These are phyloP conservation scores for Aspergillus asperescens DNA, from an alignment of 495 filamentous ascomycete species.

Conservation along the genomic window DNA sequence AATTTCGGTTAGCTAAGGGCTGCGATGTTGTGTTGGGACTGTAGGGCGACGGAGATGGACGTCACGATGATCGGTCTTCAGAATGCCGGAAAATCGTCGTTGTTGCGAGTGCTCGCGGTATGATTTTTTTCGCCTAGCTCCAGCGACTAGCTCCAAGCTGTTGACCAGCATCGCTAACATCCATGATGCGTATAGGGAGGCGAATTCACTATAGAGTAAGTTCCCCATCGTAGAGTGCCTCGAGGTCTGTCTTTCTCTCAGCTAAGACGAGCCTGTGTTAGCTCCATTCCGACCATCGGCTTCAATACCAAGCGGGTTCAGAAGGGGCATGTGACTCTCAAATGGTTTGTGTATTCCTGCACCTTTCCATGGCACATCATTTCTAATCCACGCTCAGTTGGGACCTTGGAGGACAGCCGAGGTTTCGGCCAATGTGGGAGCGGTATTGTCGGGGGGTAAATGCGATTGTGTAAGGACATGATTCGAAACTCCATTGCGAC, in stretches of 20 bases:
- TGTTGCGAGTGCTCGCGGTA: constrained; percentile 92
- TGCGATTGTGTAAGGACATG: constrained; percentile 76
- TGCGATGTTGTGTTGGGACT: constrained; percentile 15
- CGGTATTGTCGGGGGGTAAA: constrained; percentile 96
- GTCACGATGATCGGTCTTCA: constrained; percentile 99
- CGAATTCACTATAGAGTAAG: constrained; percentile 99
- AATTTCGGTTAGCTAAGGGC: constrained; percentile 21
- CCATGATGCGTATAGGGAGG: constrained; percentile 60
- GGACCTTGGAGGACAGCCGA: constrained; percentile 95
- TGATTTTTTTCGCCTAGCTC: constrained; percentile 26
- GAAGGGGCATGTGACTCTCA: constrained; percentile 96
- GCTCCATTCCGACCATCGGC: constrained; percentile 95
- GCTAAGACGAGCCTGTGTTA: constrained; percentile 46
- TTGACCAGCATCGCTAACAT: constrained; percentile 22
- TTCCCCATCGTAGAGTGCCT: constrained; percentile 24
- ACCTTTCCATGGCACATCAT: background rate
- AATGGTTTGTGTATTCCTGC: constrained; percentile 63
- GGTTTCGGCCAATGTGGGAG: constrained; percentile 99
- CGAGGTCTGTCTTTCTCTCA: constrained; percentile 11
- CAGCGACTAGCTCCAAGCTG: background rate
- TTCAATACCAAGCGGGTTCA: constrained; percentile 99
- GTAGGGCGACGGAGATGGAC: constrained; percentile 97
- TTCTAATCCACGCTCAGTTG: constrained; percentile 52
- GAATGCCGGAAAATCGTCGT: constrained; percentile 95
- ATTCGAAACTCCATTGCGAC: background rate